These are phyloP conservation scores for Murraya koenigii DNA, from an alignment of 345 rosid genomes.

Conservation along the genomic window DNA sequence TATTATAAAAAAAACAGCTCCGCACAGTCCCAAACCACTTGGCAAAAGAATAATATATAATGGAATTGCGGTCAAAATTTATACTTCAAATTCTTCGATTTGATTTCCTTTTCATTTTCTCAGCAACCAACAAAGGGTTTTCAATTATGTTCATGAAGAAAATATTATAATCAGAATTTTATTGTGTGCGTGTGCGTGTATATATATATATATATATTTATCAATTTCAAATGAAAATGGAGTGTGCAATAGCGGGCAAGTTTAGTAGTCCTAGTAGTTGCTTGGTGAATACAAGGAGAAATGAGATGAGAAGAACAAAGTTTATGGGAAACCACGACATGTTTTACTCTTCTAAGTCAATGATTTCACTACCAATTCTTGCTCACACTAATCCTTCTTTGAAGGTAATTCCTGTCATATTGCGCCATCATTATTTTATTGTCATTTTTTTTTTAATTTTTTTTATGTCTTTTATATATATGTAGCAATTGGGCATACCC, in stretches of 20 bases:
- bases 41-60: too few species aligned
- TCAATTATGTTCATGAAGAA: not conserved
- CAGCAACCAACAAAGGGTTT: not conserved
- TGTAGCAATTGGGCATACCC: not conserved
- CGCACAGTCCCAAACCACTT: too few species aligned
- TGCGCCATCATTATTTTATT: not conserved
- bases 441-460: not conserved
- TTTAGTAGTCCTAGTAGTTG: not conserved
- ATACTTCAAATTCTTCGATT: not conserved
- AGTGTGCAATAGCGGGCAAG: conserved; percentile 9
- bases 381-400: conserved; percentile 6
- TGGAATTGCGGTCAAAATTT: not conserved
- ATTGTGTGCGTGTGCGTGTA: too few species aligned
- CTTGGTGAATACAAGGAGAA: conserved; percentile 1
- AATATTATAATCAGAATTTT: not conserved
- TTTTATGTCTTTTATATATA: not conserved
- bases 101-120: not conserved
- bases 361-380: not conserved
- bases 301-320: not conserved
- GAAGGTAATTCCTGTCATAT: conserved; percentile 5
- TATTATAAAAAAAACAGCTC: too few species aligned
- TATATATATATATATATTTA: too few species aligned
- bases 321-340: not conserved
- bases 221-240: conserved; percentile 9
- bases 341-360: not conserved